Percentiles rank a stretch among this genome's conserved stretches.
These are phyloP conservation scores for Pythium rhizo-oryzae DNA, from an alignment of 352 stramenopile genomes.

Conservation along the genomic window DNA sequence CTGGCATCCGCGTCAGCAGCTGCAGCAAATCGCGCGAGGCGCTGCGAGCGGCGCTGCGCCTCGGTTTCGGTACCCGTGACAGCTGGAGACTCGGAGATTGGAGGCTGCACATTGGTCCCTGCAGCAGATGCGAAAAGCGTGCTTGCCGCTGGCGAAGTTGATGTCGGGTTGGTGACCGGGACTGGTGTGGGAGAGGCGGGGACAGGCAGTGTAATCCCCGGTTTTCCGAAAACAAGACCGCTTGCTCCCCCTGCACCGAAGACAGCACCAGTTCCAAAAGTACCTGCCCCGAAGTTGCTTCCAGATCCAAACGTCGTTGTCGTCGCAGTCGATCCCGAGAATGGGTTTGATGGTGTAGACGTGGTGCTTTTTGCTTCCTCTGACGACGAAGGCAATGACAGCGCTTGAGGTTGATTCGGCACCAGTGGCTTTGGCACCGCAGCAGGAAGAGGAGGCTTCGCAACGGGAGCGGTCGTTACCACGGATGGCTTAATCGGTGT, in stretches of 20 bases:
- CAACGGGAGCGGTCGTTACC: not conserved
- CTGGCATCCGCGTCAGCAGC: not conserved
- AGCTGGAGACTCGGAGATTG: conserved; percentile 7
- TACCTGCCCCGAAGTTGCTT: conserved; percentile 19
- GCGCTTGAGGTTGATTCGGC: conserved; percentile 3
- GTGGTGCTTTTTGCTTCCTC: not conserved
- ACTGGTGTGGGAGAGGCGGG: conserved; percentile 51
- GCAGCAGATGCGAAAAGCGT: conserved; percentile 1
- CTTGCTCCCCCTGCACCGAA: conserved; percentile 29
- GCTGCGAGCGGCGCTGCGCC: conserved; percentile 21
- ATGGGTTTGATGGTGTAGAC: not conserved
- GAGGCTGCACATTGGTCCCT: not conserved
- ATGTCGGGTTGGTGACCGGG: not conserved
- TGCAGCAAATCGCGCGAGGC: conserved; percentile 25
- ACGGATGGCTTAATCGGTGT: conserved; percentile 5
- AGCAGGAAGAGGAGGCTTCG: conserved; percentile 19
- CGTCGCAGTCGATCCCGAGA: conserved; percentile 21
- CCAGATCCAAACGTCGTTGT: conserved; percentile 40
- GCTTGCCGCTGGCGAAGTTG: not conserved
- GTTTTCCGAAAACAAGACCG: conserved; percentile 76
- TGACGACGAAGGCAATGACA: not conserved
- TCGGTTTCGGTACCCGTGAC: conserved; percentile 8
- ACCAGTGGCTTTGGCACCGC: not conserved
- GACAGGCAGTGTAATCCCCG: conserved; percentile 70
- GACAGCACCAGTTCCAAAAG: conserved; percentile 32